These are phyloP conservation scores for Cinchona pubescens DNA, from an alignment of 257 asterid species.

Conservation along the genomic window DNA sequence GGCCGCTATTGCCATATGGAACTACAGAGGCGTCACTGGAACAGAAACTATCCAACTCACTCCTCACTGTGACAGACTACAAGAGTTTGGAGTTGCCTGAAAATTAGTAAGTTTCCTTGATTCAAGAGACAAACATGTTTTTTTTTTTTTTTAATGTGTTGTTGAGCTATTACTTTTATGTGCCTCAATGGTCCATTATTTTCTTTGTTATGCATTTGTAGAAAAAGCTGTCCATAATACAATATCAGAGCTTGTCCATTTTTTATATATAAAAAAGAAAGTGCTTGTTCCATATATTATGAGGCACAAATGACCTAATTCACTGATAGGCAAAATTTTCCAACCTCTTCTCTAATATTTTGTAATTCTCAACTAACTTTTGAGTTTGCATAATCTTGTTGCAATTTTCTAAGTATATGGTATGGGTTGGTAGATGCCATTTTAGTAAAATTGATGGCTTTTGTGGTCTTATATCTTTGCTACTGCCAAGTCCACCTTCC, in stretches of 20 bases:
- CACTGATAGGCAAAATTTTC: neutral
- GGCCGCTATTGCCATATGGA: constrained; percentile 92
- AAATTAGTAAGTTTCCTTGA: constrained; percentile 34
- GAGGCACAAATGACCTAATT: neutral
- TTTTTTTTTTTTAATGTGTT: neutral
- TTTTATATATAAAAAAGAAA: too few species aligned
- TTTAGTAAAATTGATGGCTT: neutral
- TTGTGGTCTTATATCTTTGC: neutral
- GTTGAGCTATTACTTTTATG: neutral
- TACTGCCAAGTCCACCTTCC: neutral
- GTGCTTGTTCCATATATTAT: too few species aligned
- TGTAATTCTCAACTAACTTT: neutral
- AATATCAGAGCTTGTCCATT: too few species aligned
- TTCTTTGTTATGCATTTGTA: neutral
- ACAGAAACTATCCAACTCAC: constrained; percentile 78
- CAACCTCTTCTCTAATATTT: neutral
- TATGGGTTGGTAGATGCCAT: neutral
- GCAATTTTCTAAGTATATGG: neutral
- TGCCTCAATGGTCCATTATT: neutral
- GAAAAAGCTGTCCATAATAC: too few species aligned
- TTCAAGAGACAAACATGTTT: neutral
- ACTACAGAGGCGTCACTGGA: constrained; percentile 98
- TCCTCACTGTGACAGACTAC: constrained; percentile 71
- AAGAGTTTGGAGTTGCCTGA: constrained; percentile 60
- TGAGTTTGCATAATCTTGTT: too few species aligned